Evolutionary conservation across 2,329 filamentous ascomycete species (phyloP), one percentile per base, ranked within the genome.

Genomic region (Penicillium occitanis): DNA sequence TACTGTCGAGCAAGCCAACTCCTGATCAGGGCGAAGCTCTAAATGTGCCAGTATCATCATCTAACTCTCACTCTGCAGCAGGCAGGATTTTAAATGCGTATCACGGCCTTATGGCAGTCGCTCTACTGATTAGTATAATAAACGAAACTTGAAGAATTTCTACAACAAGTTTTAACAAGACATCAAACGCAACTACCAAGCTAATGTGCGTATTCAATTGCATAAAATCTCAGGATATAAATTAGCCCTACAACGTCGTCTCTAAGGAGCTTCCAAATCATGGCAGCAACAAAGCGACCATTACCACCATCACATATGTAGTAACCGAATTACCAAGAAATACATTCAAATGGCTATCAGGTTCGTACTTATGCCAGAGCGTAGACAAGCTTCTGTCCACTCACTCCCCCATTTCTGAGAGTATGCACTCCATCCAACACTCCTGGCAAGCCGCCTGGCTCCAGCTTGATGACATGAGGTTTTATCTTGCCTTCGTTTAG

Each of bases 391-490:
- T 70, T 71, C 64, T 65, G 30, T 28, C 69, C 65, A 48, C 67
- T 69, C 11, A 71, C 67, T 51, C 67, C 64, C 35, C 62, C 62
- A 17, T 66, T 44, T 25, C 60, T 59, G 62, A 71, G 64, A 17
- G 60, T 35, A 30, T 68, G 30, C 50, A 69, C 55, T 22, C 70
- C 69, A 14, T 69, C 64, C n/a, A 69, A 40, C 10, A 69, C 63
- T 13, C 66, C 66, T 60, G 79, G 71, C 50, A 83, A 71, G 11
- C 81, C 81, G 10, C 66, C 66, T 2, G 25, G 19, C 22, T 35
- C 42, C n/a, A 67, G 19, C 40, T 48, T 48, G 13, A 55, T n/a
- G 19, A 57, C 50, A 51, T 67, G 66, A 33, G 63, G 25, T 19
- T 59, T 46, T 46, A 67, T 67, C 51, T 44, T 50, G 4, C 66